Percentiles rank a stretch among this genome's conserved stretches.
Evolutionary conservation across 1,139 yeast genomes (phyloP).

Genomic region (Debaryomyces psychrophilus): DNA sequence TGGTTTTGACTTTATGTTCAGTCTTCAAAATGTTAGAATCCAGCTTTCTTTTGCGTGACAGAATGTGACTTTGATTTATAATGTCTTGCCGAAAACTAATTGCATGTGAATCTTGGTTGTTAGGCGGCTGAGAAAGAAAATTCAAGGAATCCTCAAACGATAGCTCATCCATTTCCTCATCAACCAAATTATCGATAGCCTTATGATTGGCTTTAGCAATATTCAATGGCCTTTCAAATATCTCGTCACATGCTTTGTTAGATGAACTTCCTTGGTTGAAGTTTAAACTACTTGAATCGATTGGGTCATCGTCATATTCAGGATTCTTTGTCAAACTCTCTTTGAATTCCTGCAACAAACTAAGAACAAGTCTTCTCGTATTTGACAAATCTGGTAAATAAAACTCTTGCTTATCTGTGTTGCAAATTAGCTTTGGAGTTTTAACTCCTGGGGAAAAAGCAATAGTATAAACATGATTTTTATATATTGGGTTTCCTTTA

Average conservation of each 20-base stretch:
- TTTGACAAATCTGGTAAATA: slow-evolving; percentile 19
- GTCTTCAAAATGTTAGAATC: neutral
- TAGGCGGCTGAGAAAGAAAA: slow-evolving; percentile 17
- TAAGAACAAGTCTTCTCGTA: neutral
- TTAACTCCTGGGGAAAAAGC: slow-evolving; percentile 21
- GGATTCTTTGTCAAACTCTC: neutral
- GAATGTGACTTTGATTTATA: neutral
- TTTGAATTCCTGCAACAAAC: slow-evolving; percentile 1
- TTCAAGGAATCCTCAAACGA: slow-evolving; percentile 23
- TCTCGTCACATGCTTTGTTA: neutral
- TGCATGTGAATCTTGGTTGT: neutral
- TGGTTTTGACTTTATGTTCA: slow-evolving; percentile 1
- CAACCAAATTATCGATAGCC: slow-evolving; percentile 1
- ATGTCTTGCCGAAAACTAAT: neutral
- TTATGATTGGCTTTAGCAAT: neutral
- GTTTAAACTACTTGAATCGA: slow-evolving; percentile 8
- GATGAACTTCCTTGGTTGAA: neutral
- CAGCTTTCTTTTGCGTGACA: neutral
- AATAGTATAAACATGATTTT: slow-evolving; percentile 14
- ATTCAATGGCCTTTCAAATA: neutral
- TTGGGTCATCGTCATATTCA: slow-evolving; percentile 10
- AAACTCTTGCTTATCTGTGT: slow-evolving; percentile 12
- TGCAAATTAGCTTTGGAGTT: neutral
- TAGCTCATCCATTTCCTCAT: slow-evolving; percentile 14
- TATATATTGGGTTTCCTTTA: slow-evolving; percentile 13